phyloP scores from a whole-genome alignment of 2,329 filamentous ascomycete genomes.

The Penicillium aurantiogriseum region DNA sequence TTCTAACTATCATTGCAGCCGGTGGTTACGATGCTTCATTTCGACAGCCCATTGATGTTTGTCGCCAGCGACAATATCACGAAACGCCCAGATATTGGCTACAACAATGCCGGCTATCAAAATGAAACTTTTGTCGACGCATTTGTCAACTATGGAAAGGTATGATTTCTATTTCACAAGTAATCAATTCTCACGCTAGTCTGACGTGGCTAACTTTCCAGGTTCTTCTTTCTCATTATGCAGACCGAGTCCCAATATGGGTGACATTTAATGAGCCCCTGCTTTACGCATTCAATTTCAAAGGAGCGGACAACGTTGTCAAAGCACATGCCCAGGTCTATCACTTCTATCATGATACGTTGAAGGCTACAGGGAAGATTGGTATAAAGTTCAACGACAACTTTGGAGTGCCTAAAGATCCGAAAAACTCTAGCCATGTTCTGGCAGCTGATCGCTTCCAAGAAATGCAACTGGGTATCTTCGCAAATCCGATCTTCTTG shows the following conservation, averaged over 20 bases:
- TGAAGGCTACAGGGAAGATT: conserved; percentile 45
- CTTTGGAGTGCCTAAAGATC: conserved; percentile 51
- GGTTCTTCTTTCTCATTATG: conserved; percentile 39
- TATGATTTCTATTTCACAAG: neutral
- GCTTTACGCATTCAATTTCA: conserved; percentile 45
- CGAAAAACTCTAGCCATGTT: conserved; percentile 26
- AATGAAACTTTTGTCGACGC: conserved; percentile 44
- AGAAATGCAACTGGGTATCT: conserved; percentile 41
- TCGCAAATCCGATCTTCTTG: conserved; percentile 46
- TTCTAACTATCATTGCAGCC: conserved; percentile 28
- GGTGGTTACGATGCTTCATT: conserved; percentile 43
- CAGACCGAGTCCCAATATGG: conserved; percentile 43
- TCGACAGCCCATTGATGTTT: conserved; percentile 31
- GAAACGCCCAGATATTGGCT: conserved; percentile 25
- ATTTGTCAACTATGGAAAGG: conserved; percentile 40
- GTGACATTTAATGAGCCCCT: conserved; percentile 45
- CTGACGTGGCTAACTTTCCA: neutral
- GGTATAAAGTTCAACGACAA: conserved; percentile 51
- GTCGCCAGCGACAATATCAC: conserved; percentile 20
- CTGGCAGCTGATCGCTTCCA: conserved; percentile 34
- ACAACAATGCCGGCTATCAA: conserved; percentile 33
- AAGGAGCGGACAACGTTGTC: conserved; percentile 50
- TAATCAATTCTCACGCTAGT: neutral
- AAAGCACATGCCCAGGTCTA: conserved; percentile 41
- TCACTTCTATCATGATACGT: conserved; percentile 42